A percentile compares a stretch with the other conserved stretches of the same genome.
phyloP scores from a whole-genome alignment of 1,139 yeast genomes.

The Yamadazyma taylorii region DNA sequence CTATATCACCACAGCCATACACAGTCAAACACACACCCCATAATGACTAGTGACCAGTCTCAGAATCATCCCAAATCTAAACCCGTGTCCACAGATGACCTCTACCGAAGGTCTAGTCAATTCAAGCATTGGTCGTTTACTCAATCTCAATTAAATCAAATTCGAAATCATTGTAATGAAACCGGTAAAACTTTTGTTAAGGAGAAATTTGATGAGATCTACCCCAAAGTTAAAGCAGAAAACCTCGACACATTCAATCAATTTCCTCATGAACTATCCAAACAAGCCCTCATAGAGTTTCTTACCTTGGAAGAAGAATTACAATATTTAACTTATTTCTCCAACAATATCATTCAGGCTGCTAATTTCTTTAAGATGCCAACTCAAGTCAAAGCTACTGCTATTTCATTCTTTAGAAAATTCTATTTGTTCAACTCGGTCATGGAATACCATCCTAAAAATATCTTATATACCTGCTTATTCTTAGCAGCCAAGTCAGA shows the following conservation, averaged over 20 bases:
- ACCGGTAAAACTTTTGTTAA: constrained; percentile 48
- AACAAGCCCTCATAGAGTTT: constrained; percentile 36
- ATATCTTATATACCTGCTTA: constrained; percentile 78
- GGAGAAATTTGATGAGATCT: constrained; percentile 31
- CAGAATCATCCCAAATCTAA: constrained; percentile 10
- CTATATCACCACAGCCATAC: no score
- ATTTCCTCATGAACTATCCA: constrained; percentile 34
- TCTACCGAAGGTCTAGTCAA: constrained; percentile 85
- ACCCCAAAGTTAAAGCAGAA: constrained; percentile 28
- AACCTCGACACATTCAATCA: constrained; percentile 28
- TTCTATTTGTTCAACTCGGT: constrained; percentile 79
- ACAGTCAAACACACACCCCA: not conserved
- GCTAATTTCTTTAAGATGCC: constrained; percentile 47
- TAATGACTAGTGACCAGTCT: constrained; percentile 2
- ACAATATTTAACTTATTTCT: constrained; percentile 64
- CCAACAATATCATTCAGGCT: constrained; percentile 65
- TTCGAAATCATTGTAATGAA: constrained; percentile 50
- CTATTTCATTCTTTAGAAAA: constrained; percentile 76
- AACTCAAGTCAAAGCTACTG: constrained; percentile 68
- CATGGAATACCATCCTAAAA: constrained; percentile 86
- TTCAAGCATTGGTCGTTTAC: constrained; percentile 85
- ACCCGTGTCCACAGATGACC: constrained; percentile 65
- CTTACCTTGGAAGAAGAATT: constrained; percentile 70
- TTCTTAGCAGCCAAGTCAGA: constrained; percentile 93
- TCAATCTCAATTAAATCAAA: constrained; percentile 47